These are phyloP conservation scores for Corynespora cassiicola DNA, from an alignment of 2,329 filamentous ascomycete genomes.

Conservation along the genomic window DNA sequence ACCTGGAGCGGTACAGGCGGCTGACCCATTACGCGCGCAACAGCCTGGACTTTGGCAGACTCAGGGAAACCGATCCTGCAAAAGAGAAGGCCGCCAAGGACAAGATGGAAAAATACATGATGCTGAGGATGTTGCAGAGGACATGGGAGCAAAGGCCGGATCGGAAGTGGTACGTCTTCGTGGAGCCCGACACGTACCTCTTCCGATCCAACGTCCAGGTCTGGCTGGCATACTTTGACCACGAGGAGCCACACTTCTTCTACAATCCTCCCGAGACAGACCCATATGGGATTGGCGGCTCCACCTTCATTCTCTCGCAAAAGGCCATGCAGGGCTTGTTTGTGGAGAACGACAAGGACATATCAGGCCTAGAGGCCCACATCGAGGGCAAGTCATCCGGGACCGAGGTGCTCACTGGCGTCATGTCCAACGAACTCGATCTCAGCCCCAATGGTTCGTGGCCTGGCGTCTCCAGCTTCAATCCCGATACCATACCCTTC, in stretches of 20 bases:
- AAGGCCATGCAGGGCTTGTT: conserved; percentile 53
- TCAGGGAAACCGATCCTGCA: conserved; percentile 21
- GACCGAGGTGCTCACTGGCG: conserved; percentile 58
- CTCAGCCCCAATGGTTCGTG: conserved; percentile 55
- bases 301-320: conserved; percentile 60
- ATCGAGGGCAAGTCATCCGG: conserved; percentile 58
- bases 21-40: conserved; percentile 37
- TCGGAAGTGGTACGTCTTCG: conserved; percentile 65
- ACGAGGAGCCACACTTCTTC: conserved; percentile 57
- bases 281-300: conserved; percentile 60
- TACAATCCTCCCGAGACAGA: conserved; percentile 53
- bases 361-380: conserved; percentile 52
- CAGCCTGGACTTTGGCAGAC: conserved; percentile 32
- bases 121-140: conserved; percentile 43
- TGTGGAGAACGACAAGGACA: conserved; percentile 49
- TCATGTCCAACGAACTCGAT: conserved; percentile 52
- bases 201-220: conserved; percentile 60
- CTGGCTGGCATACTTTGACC: conserved; percentile 60
- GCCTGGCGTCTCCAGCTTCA: conserved; percentile 45
- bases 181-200: conserved; percentile 65
- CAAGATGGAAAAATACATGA: conserved; percentile 47
- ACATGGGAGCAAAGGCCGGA: conserved; percentile 49
- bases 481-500: conserved; percentile 44
- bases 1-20: conserved; percentile 45
- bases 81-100: conserved; percentile 26